phyloP scores from a whole-genome alignment of 2,329 filamentous ascomycete species.

The Nemania diffusa region DNA sequence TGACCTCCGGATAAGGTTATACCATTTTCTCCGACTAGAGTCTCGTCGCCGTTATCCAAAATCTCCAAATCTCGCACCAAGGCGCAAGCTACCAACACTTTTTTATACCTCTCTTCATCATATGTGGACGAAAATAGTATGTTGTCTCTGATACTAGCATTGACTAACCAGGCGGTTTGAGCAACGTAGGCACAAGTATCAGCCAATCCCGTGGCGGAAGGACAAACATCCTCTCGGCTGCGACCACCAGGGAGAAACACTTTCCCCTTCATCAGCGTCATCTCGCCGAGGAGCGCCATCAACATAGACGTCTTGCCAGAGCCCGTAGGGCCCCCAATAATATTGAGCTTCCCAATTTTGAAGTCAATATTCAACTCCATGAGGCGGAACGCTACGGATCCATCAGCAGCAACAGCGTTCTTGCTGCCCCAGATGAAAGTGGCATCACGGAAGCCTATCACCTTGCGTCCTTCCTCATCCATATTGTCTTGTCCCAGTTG shows the following conservation, averaged over 20 bases:
- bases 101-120: slow-evolving; percentile 83
- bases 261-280: slow-evolving; percentile 83
- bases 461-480: slow-evolving; percentile 73
- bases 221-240: slow-evolving; percentile 84
- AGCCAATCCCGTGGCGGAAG: slow-evolving; percentile 83
- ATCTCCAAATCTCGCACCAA: slow-evolving; percentile 92
- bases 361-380: slow-evolving; percentile 88
- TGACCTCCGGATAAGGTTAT: slow-evolving; percentile 97
- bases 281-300: slow-evolving; percentile 96
- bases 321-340: slow-evolving; percentile 92
- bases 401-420: slow-evolving; percentile 68
- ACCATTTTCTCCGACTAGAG: slow-evolving; percentile 94
- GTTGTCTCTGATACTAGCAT: slow-evolving; percentile 94
- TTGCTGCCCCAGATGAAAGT: slow-evolving; percentile 90
- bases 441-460: slow-evolving; percentile 86
- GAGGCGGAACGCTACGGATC: slow-evolving; percentile 80
- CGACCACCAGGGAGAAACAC: slow-evolving; percentile 87
- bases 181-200: slow-evolving; percentile 97
- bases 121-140: slow-evolving; percentile 88
- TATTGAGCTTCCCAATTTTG: slow-evolving; percentile 84
- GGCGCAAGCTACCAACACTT: slow-evolving; percentile 91
- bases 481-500: slow-evolving; percentile 79
- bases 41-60: slow-evolving; percentile 90
- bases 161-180: slow-evolving; percentile 96
- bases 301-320: slow-evolving; percentile 95